A percentile compares a stretch with the other conserved stretches of the same genome.
These are phyloP conservation scores for Backusella tarrabulga DNA, from an alignment of 192 early-diverging fungal genomes.

Conservation along the genomic window DNA sequence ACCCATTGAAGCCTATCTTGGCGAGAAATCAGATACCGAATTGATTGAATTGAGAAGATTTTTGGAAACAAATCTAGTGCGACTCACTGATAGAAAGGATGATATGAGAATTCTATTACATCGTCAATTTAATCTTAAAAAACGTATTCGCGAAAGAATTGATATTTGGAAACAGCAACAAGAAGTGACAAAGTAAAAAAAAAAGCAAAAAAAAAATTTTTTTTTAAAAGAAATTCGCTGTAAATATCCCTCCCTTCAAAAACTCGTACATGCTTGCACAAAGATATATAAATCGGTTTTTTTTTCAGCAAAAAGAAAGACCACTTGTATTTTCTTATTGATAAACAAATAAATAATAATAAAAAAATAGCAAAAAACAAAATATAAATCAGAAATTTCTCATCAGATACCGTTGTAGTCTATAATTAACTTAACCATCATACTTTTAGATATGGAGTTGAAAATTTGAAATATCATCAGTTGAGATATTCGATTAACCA, in stretches of 20 bases:
- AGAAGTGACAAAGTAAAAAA: neutral
- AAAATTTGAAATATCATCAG: slow-evolving; percentile 3
- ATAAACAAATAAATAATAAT: neutral
- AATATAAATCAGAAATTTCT: neutral
- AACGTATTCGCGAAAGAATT: slow-evolving; percentile 27
- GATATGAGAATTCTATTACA: slow-evolving; percentile 35
- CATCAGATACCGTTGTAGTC: slow-evolving; percentile 9
- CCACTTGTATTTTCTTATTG: neutral
- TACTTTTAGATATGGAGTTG: slow-evolving; percentile 8
- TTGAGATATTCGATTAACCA: slow-evolving; percentile 5
- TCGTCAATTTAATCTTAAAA: slow-evolving; percentile 38
- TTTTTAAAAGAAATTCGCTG: neutral
- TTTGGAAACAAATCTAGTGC: slow-evolving; percentile 21
- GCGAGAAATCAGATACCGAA: slow-evolving; percentile 24
- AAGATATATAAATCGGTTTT: neutral
- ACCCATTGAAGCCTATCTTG: slow-evolving; percentile 36
- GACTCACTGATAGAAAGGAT: slow-evolving; percentile 27
- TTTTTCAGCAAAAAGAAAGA: neutral
- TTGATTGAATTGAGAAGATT: slow-evolving; percentile 25
- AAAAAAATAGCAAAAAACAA: neutral
- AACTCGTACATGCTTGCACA: neutral
- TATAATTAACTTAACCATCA: neutral
- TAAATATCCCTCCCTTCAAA: neutral
- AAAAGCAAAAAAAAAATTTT: neutral
- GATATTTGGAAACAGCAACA: slow-evolving; percentile 29